Percentiles rank a stretch among this genome's conserved stretches.
Evolutionary conservation across 2,329 filamentous ascomycete genomes (phyloP).

Genomic region (Nakataea oryzae): DNA sequence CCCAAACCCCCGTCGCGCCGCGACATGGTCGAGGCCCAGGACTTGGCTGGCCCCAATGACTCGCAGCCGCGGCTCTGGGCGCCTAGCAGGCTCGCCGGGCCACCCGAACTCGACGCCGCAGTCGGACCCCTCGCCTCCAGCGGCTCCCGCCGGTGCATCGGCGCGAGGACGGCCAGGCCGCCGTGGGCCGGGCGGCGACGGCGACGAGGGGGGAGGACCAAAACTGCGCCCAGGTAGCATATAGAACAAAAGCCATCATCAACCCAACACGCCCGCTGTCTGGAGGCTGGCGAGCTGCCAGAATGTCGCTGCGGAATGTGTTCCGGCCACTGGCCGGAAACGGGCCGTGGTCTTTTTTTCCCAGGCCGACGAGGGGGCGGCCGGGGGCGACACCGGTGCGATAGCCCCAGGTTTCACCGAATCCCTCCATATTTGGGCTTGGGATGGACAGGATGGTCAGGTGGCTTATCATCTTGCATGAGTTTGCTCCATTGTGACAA

Average conservation of each 20-base stretch:
- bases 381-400: background rate
- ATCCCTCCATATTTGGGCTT: background rate
- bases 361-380: background rate
- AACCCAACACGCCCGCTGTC: background rate
- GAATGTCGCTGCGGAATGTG: background rate
- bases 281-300: background rate
- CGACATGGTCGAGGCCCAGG: too few relatives aligned
- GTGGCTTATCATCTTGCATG: background rate
- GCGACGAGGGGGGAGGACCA: background rate
- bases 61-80: too few relatives aligned
- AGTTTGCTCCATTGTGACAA: slow-evolving; percentile 8
- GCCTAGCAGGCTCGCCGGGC: too few relatives aligned
- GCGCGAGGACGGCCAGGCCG: background rate
- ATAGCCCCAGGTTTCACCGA: background rate
- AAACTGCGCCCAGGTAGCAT: background rate
- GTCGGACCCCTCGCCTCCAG: too few relatives aligned
- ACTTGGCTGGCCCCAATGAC: too few relatives aligned
- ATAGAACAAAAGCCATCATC: background rate
- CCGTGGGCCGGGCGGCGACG: background rate
- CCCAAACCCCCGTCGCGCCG: too few relatives aligned
- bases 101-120: too few relatives aligned
- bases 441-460: background rate
- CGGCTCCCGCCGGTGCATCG: background rate
- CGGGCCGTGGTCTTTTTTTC: background rate
- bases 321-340: background rate